Base-by-base conservation (phyloP, 1,284 basidiomycete genomes). In the Irpex sp. region DNA sequence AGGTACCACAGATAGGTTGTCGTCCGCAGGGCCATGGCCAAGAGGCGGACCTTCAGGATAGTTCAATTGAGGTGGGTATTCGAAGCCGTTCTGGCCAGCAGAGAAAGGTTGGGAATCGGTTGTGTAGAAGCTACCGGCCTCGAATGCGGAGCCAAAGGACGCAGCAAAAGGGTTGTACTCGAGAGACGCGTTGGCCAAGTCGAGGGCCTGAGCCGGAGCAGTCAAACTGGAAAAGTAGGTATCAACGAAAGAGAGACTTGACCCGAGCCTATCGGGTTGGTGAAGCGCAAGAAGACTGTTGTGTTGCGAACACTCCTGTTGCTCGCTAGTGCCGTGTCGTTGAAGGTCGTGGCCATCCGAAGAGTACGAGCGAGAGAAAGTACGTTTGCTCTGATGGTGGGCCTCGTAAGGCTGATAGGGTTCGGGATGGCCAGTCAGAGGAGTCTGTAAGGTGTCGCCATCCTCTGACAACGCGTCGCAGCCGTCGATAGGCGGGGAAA, bases 391-490 rank as follows among this genome's bases (percentile, higher is more conserved):
- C 21, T 67, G 69, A 36, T 72, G 67, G 54, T 69, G 70, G n/a
- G 75, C 68, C 48, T 67, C 64, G 67, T 69, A 71, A 49, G 68
- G 67, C 66, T 68, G 68, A 62, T 72, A 66, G 64, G 70, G 69
- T 52, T 74, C 68, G 62, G 72, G 68, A 57, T 75, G 72, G 54
- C 75, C 71, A 6, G 74, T 74, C 64, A 77, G 72, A 34, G 77
- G 78, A 5, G 77, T 78, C 61, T 77, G 73, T 36, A 77, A 73
- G 58, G 77, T 70, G 63, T 77, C 74, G 66, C 77, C 77, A 70
- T 78, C 78, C 68, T 80, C 79, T 13, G 77, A 76, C 57, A 75
- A 78, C 37, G 71, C 71, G 66, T 77, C 77, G 58, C 71, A 75
- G 56, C 74, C 65, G 64, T 79, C 79, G 60, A 74, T 71, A 56